A percentile compares a stretch with the other conserved stretches of the same genome.
Evolutionary conservation across 176 grass and related monocot species (phyloP).

Genomic region (Zizania latifolia): DNA sequence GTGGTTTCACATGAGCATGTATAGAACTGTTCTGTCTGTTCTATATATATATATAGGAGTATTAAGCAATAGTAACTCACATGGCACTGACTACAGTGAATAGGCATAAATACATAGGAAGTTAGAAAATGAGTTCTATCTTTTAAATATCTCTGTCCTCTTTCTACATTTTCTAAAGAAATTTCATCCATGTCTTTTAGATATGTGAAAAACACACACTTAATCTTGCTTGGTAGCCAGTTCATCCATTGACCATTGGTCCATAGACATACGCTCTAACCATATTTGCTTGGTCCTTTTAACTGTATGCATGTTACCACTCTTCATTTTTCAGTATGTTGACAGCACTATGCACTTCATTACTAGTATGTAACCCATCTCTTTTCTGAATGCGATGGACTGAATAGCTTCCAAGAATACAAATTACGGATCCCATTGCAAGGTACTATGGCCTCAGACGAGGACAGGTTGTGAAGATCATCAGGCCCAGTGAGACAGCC

Average conservation of each 20-base stretch:
- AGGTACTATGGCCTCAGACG: slow-evolving; percentile 77
- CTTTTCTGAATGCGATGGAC: slow-evolving; percentile 21
- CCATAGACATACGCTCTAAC: background rate
- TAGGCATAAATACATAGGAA: background rate
- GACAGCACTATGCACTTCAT: background rate
- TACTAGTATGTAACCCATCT: slow-evolving; percentile 12
- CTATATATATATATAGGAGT: background rate
- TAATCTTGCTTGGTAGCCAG: background rate
- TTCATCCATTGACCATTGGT: background rate
- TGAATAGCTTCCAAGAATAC: slow-evolving; percentile 84
- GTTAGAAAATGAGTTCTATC: background rate
- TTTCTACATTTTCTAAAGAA: background rate
- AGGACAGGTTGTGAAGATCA: slow-evolving; percentile 85
- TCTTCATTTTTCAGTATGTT: background rate
- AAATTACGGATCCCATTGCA: slow-evolving; percentile 75
- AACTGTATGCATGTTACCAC: background rate
- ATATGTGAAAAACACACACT: background rate
- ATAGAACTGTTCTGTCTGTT: too few species aligned
- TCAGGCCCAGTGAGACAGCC: slow-evolving; percentile 78
- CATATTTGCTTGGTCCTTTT: background rate
- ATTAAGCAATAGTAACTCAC: background rate
- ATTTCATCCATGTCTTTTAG: background rate
- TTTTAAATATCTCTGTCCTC: background rate
- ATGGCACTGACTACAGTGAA: background rate
- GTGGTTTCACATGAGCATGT: background rate